Base-by-base conservation (phyloP, 768 basidiomycete species). In the Galerina sulciceps region DNA sequence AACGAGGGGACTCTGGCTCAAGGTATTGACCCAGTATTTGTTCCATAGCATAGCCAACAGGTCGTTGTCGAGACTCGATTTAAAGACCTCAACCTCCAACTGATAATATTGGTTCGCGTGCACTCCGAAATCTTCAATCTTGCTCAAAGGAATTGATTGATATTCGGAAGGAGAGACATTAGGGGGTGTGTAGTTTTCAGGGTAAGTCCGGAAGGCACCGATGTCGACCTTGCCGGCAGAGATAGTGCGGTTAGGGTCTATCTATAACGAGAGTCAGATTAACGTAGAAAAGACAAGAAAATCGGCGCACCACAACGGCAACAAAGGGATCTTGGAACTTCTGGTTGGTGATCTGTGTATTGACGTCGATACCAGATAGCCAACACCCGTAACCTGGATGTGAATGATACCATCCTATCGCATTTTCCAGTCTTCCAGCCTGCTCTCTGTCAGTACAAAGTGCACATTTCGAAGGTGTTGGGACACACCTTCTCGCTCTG, bases 361-460 rank as follows among this genome's bases (percentile, higher is more conserved):
- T 93, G 58, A 99, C 97, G 68, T 99, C 97, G 75, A 99, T 99
- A 22, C 97, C 97, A 11, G 96, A 98, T 9, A 99, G 78, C 97
- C 97, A 99, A 73, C 97, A 99, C 15, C 97, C 97, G 70, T 99
- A 99, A 13, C 97, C 97, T 5, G 97, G 97, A 77, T 99, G 97
- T 14, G 94, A 96, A 73, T 97, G 94, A 71, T 97, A 97, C 94
- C 94, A 96, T n/a, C 94, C 94, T 63, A 96, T 91, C 6, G 87
- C 89, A 70, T 95, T 87, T 72, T 96, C 94, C 47, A 86, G 79
- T 68, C 95, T 79, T 50, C 89, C 90, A 13, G 92, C 94, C 87
- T 97, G 52, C 11, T 37, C 0, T 57, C 59, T 38, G 48, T 59
- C n/a, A 14, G 31, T 34, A 31, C 54, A 36, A 55, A 18, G n/a